phyloP scores from a whole-genome alignment of 345 rosid genomes.

The Streptanthus diversifolius region DNA sequence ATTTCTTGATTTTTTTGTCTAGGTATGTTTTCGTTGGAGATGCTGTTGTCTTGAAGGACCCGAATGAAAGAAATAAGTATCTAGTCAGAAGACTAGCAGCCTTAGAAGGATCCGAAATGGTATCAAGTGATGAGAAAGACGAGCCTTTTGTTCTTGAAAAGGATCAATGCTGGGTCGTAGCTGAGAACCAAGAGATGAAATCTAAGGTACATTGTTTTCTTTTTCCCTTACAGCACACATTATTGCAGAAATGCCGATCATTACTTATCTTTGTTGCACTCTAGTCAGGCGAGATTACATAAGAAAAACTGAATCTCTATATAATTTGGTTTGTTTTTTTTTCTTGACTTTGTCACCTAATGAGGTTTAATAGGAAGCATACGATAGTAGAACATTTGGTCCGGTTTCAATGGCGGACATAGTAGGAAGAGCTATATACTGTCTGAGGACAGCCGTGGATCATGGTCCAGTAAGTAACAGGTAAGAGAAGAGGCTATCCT shows the following conservation, averaged over 20 bases:
- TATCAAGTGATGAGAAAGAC: slow-evolving; percentile 71
- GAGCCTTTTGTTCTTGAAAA: slow-evolving; percentile 83
- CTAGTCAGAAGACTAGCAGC: slow-evolving; percentile 91
- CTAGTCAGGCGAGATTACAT: neutral
- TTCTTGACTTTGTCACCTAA: neutral
- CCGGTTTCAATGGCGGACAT: slow-evolving; percentile 71
- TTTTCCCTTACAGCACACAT: neutral
- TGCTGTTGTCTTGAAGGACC: slow-evolving; percentile 88
- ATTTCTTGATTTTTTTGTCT: slow-evolving; percentile 13
- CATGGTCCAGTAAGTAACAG: slow-evolving; percentile 96
- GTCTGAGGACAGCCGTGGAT: slow-evolving; percentile 81
- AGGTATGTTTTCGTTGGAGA: slow-evolving; percentile 85
- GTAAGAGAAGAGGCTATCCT: slow-evolving; percentile 36
- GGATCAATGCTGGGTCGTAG: slow-evolving; percentile 91
- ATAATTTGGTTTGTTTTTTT: neutral
- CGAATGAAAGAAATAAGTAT: slow-evolving; percentile 49
- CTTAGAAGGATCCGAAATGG: slow-evolving; percentile 86
- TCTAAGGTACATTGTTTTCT: slow-evolving; percentile 56
- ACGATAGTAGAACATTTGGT: slow-evolving; percentile 87
- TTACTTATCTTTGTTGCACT: neutral
- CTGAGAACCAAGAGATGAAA: slow-evolving; percentile 71
- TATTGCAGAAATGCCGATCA: neutral
- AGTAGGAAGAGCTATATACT: slow-evolving; percentile 82
- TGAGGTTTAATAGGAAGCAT: slow-evolving; percentile 58
- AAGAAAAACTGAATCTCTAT: neutral